Conservation (phyloP, 2,329 filamentous ascomycete genomes). For the Alternaria arbusti region DNA sequence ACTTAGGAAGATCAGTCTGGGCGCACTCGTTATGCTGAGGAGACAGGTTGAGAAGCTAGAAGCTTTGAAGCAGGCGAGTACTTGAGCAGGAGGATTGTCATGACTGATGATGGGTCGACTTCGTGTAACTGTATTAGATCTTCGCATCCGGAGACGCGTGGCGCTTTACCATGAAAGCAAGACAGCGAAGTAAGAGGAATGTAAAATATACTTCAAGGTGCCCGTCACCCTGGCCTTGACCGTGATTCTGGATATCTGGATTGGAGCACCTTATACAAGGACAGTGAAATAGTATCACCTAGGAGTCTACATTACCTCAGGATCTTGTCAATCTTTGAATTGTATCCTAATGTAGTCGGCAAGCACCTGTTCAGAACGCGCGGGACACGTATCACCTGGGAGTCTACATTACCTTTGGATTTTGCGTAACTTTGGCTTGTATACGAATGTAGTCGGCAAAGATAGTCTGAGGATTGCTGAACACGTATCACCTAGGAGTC, state of each 20-base stretch:
- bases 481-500: no score
- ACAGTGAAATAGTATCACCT: no score
- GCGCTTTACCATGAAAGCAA: neutral
- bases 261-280: neutral
- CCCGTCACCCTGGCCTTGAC: neutral
- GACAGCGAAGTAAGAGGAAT: neutral
- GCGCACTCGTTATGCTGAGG: slow-evolving; percentile 53
- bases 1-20: slow-evolving; percentile 55
- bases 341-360: no score
- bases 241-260: neutral
- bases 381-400: no score
- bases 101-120: neutral
- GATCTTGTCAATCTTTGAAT: neutral
- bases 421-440: no score
- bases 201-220: neutral
- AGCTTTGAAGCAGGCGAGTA: slow-evolving; percentile 13
- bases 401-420: no score
- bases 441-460: neutral
- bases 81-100: neutral
- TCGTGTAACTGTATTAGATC: neutral
- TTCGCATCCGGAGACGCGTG: neutral
- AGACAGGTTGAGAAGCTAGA: slow-evolving; percentile 50
- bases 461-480: no score
- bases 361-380: no score
- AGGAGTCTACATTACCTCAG: no score